Base-by-base conservation (phyloP, 768 basidiomycete species). In the Russula dissimulans region DNA sequence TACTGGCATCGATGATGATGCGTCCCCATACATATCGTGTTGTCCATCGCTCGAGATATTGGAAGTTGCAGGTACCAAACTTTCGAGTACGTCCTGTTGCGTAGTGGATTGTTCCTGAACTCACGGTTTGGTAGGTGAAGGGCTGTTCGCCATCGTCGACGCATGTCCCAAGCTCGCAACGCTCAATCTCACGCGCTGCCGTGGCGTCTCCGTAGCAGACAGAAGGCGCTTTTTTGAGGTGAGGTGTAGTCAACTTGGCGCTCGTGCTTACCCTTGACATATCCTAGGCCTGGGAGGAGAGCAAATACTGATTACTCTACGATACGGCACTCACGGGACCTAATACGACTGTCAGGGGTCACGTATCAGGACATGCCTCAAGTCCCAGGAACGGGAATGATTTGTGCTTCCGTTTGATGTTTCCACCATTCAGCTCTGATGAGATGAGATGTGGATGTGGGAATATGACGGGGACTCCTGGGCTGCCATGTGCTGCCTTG, bases 201-300 rank as follows among this genome's bases (percentile, higher is more conserved):
- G 86, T 54, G 80, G 86, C 5, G 76, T 89, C 55, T 74, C 67
- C 6, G 76, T 87, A 5, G 74, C 74, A 0, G 83, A 86, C 62
- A 73, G 86, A 29, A 76, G 87, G 14, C 78, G 78, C 7, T 83
- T 89, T 65, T 89, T 89, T 65, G 83, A 87, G 75, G 86, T 79
- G 52, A 43, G 62, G 36, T 11, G 29, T 5, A 5, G 22, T 29
- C 9, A 18, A n/a, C 15, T 42, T 53, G 18, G 15, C 31, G 14
- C 10, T 17, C 32, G 14, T 11, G 44, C 38, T 34, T 15, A 17
- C 18, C 31, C 18, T 61, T 56, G 49, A 56, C 12, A n/a, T 44
- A 26, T 22, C 29, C 22, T 36, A 61, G 60, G 31, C 3, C 7
- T 61, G 60, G 60, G n/a, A 46, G 44, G 49, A 46, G 29, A 48